These are phyloP conservation scores for Sporothrix mexicana DNA, from an alignment of 2,329 filamentous ascomycete genomes.

Conservation along the genomic window DNA sequence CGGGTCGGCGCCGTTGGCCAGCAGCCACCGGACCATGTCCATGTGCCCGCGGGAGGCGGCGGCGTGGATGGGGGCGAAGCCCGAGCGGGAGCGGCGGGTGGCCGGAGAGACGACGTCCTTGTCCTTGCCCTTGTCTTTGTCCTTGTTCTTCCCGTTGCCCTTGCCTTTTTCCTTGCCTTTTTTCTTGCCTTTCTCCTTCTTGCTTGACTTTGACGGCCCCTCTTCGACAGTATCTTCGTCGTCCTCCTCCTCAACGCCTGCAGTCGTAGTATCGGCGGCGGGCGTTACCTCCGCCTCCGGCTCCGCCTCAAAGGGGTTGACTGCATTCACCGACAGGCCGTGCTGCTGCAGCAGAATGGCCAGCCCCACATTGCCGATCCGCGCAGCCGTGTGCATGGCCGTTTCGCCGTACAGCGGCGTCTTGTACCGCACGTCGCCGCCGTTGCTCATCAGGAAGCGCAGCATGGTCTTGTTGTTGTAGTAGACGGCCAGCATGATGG, in stretches of 20 bases:
- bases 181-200: too few relatives aligned
- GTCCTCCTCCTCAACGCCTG: neutral
- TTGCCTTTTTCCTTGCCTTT: neutral
- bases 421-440: constrained; percentile 24
- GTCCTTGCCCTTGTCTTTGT: neutral
- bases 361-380: constrained; percentile 3
- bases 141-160: neutral
- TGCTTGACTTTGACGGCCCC: too few relatives aligned
- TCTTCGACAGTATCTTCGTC: neutral
- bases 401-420: constrained; percentile 31
- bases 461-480: constrained; percentile 27
- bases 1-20: constrained; percentile 26
- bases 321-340: constrained; percentile 25
- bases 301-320: neutral
- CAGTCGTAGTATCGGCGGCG: too few relatives aligned
- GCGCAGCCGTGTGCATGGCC: constrained; percentile 29
- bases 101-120: neutral
- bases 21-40: constrained; percentile 27
- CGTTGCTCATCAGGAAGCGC: constrained; percentile 22
- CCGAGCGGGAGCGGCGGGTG: neutral
- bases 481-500: constrained; percentile 32
- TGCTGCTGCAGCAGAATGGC: constrained; percentile 6
- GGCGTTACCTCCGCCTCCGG: neutral
- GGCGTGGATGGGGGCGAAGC: constrained; percentile 26
- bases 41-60: constrained; percentile 25